phyloP scores from a whole-genome alignment of 805 yeast genomes.

The Yarrowia yakushimensis region DNA sequence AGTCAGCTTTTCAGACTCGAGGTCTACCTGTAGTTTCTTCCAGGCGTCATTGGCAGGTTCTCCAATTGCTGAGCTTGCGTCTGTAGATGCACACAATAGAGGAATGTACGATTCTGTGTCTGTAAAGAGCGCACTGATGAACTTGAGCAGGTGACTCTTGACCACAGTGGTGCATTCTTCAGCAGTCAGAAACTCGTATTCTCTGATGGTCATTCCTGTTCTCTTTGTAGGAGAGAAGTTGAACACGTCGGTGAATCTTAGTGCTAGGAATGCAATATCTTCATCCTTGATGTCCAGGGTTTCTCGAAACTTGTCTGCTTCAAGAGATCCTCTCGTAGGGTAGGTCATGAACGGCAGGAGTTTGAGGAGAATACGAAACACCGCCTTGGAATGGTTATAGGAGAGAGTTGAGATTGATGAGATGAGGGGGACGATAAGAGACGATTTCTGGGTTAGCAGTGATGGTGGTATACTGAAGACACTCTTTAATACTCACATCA shows the following conservation, averaged over 20 bases:
- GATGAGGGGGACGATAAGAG: slow-evolving; percentile 8
- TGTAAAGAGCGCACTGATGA: slow-evolving; percentile 43
- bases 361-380: slow-evolving; percentile 1
- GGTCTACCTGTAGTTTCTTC: slow-evolving; percentile 50
- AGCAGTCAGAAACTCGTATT: slow-evolving; percentile 10
- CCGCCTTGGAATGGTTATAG: slow-evolving; percentile 16
- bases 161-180: background rate
- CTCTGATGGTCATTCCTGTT: slow-evolving; percentile 14
- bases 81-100: slow-evolving; percentile 61
- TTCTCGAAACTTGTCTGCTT: slow-evolving; percentile 1
- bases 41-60: slow-evolving; percentile 52
- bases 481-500: background rate
- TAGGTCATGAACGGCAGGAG: slow-evolving; percentile 12
- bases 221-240: slow-evolving; percentile 9
- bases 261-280: background rate
- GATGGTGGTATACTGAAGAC: background rate
- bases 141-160: slow-evolving; percentile 9
- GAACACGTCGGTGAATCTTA: slow-evolving; percentile 12
- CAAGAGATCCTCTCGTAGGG: slow-evolving; percentile 6
- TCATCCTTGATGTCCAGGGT: background rate
- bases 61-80: slow-evolving; percentile 52
- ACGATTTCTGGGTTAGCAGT: slow-evolving; percentile 30
- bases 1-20: slow-evolving; percentile 47
- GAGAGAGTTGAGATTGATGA: background rate
- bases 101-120: slow-evolving; percentile 45